Base-by-base conservation (phyloP, 2,329 filamentous ascomycete genomes). In the Biscogniauxia sp. region DNA sequence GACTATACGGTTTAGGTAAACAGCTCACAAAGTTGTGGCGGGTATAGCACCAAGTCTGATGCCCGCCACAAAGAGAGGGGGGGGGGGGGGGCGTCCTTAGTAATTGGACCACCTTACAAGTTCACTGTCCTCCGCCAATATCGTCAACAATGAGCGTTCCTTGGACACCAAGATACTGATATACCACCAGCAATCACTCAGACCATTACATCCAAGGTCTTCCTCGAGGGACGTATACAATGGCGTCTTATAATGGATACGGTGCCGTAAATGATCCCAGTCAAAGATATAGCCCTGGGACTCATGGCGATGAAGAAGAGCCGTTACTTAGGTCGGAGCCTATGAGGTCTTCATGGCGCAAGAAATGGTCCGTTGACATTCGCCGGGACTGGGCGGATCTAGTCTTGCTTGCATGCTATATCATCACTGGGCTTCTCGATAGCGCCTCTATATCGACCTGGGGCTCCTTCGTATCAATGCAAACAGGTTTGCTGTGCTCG, bases 381-480 rank as follows among this genome's bases (percentile, higher is more conserved):
- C 80, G 78, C 61, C 84, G 86, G 26, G 79, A 83, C 52, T 83
- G 86, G 81, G 85, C 87, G 15, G 90, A 94, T 69, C 64, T 90
- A 1, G 78, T 92, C 20, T 80, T 94, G 49, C 78, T 94, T 3
- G 77, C 85, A 26, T 92, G 89, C 75, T 93, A 93, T 72, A 77
- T 91, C 64, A 88, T 93, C 71, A 93, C 91, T 0, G 91, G 91
- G 3, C 78, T 94, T 11, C 82, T 92, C 7, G 91, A 94, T 75
- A 91, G 88, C 75, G 87, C 89, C 2, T 87, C 89, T 2, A 89
- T 91, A 53, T 88, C 87, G 60, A 89, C 89, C 51, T 93, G 89
- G 88, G 89, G 90, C 13, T 88, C 88, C 2, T 94, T 94, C 68
- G 90, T 92, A 50, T 91, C 88, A 68, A 93, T 93, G 90, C 91